Base-by-base conservation (phyloP, 2,329 filamentous ascomycete species). In the Drechslerella dactyloides region DNA sequence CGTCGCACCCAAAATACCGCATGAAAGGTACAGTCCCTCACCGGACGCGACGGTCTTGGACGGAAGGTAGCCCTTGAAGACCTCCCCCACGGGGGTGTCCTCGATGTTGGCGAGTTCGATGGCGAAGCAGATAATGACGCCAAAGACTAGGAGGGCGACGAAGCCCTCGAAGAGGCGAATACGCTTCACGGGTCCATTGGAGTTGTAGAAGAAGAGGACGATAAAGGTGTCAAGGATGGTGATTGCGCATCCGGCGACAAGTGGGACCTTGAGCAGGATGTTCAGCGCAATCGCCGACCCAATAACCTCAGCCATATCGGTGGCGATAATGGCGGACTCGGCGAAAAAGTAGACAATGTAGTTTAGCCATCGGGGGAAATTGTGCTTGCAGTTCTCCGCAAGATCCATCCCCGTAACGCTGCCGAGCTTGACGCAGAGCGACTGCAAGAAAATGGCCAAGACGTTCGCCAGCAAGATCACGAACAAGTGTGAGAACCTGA, bases 1-100 rank as follows among this genome's bases (percentile, higher is more conserved):
- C 0, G 89, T 92, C 2, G 89, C 89, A 1, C 89, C 89, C 0
- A 92, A 82, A 65, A 92, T 92, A 57, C 89, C 89, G 74, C 89
- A 92, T 0, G 89, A 85, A 78, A 90, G 87, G 77, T 89, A 90
- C 0, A 88, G 77, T 53, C 82, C 87, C 76, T 86, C 76, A 1
- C 83, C 82, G 77, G 89, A 80, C 0, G 88, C 80, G 1, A 90
- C 78, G 2, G 84, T 82, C 46, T 80, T 80, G 0, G 86, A 89
- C 0, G 88, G 88, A 17, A 90, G 77, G 74, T 87, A 90, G 17
- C 88, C 88, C 37, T 79, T 81, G 77, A 90, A 87, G 1, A 90
- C 86, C 15, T 87, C 82, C 0, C 84, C 84, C 0, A 85, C 80
- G 2, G 81, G 80, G 0, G 84, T 84, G 73, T 84, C 80, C 50